These are phyloP conservation scores for Podaxis rugospora DNA, from an alignment of 768 basidiomycete genomes.

Conservation along the genomic window DNA sequence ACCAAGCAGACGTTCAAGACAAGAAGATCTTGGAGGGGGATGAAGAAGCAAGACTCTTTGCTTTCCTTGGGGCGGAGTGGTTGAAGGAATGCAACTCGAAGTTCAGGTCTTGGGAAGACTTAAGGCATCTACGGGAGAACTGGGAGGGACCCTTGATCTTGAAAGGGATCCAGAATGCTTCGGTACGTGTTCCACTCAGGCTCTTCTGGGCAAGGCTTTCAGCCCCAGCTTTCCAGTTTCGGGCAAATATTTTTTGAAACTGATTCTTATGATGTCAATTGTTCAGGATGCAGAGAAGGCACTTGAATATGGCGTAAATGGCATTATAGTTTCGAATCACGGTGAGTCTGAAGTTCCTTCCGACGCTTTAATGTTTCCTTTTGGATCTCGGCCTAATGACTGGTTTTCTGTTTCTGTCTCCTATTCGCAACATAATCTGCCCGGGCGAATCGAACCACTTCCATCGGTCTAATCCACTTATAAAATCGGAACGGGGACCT, in stretches of 20 bases:
- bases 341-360: constrained; percentile 32
- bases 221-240: background rate
- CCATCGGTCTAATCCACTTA: background rate
- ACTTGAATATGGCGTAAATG: constrained; percentile 58
- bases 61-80: constrained; percentile 58
- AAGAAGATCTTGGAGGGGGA: constrained; percentile 43
- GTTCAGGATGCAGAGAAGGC: constrained; percentile 64
- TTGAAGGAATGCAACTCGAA: constrained; percentile 53
- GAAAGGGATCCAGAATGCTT: constrained; percentile 70
- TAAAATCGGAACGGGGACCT: background rate
- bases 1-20: constrained; percentile 46
- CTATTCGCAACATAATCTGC: background rate
- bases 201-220: background rate
- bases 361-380: background rate
- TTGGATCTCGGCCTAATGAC: background rate
- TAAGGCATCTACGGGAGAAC: constrained; percentile 61
- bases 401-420: background rate
- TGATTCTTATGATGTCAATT: background rate
- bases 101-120: constrained; percentile 67
- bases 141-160: constrained; percentile 78
- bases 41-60: constrained; percentile 29
- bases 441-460: background rate
- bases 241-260: background rate
- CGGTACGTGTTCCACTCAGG: constrained; percentile 33
- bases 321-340: constrained; percentile 80